Percentiles rank a stretch among this genome's conserved stretches.
phyloP scores from a whole-genome alignment of 495 filamentous ascomycete genomes.

The Entonaema liquescens region DNA sequence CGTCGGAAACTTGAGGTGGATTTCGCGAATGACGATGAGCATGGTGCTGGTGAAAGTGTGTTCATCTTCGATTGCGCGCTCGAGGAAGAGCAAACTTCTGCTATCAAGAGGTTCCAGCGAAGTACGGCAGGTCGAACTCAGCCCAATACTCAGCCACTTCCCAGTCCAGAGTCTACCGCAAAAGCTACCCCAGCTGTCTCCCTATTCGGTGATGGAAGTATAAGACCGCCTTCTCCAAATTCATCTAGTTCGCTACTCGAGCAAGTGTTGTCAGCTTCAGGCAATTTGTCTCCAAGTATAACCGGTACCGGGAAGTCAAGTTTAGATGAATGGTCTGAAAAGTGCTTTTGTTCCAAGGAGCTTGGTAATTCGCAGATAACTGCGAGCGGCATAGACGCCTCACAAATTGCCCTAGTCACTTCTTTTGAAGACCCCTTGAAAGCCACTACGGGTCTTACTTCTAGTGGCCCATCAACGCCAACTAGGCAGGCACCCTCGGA shows the following conservation, averaged over 20 bases:
- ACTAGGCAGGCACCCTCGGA: constrained; percentile 53
- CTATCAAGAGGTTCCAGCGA: constrained; percentile 48
- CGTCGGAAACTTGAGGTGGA: constrained; percentile 84
- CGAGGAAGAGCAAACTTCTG: constrained; percentile 59
- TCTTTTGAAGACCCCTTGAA: constrained; percentile 77
- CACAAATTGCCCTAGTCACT: constrained; percentile 72
- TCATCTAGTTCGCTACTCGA: constrained; percentile 32
- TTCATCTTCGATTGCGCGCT: constrained; percentile 77
- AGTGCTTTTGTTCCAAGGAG: constrained; percentile 46
- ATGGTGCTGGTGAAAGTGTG: constrained; percentile 75
- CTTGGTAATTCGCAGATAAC: constrained; percentile 62
- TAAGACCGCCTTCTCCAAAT: constrained; percentile 22
- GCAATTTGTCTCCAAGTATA: constrained; percentile 28
- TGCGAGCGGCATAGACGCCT: constrained; percentile 77
- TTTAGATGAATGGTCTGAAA: constrained; percentile 52
- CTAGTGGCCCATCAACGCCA: constrained; percentile 39
- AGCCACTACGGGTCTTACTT: constrained; percentile 28
- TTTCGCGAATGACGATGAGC: constrained; percentile 81
- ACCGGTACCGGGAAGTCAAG: not conserved
- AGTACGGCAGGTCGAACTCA: constrained; percentile 24
- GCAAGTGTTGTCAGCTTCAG: constrained; percentile 22
- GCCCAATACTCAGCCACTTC: constrained; percentile 13
- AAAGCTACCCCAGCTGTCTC: constrained; percentile 33
- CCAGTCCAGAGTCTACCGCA: constrained; percentile 27
- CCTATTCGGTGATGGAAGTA: constrained; percentile 44